Percentiles rank a stretch among this genome's conserved stretches.
Conservation (phyloP, 1,284 basidiomycete genomes). For the Malassezia caprae region DNA sequence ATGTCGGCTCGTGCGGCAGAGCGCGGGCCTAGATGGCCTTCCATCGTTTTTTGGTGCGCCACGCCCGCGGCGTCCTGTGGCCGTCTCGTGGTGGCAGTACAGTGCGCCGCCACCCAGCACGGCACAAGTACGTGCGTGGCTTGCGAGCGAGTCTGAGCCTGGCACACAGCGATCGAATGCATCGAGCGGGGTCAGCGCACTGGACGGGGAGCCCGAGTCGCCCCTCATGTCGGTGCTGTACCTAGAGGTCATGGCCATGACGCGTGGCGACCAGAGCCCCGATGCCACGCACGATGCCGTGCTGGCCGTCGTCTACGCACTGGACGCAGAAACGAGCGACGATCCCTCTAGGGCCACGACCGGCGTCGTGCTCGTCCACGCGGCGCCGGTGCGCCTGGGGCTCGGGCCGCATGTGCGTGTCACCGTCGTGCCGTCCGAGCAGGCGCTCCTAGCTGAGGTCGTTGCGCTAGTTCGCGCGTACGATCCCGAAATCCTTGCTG, state of each 20-base stretch:
- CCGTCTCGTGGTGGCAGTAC: slow-evolving; percentile 51
- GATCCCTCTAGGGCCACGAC: not conserved
- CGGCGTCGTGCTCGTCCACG: slow-evolving; percentile 29
- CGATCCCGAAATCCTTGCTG: slow-evolving; percentile 82
- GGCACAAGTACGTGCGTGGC: slow-evolving; percentile 3
- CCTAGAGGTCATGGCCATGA: slow-evolving; percentile 41
- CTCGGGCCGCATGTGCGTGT: slow-evolving; percentile 18
- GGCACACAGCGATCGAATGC: not conserved
- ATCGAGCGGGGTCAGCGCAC: not conserved
- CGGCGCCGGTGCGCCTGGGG: slow-evolving; percentile 22
- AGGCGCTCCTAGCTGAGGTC: slow-evolving; percentile 70
- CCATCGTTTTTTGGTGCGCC: slow-evolving; percentile 40
- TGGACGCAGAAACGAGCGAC: slow-evolving; percentile 52
- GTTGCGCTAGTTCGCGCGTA: slow-evolving; percentile 66
- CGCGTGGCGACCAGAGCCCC: slow-evolving; percentile 59
- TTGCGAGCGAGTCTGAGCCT: not conserved
- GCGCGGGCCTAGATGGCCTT: slow-evolving; percentile 28
- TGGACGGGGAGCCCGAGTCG: not conserved
- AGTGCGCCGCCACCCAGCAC: slow-evolving; percentile 25
- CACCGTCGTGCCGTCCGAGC: slow-evolving; percentile 59
- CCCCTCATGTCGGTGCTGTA: slow-evolving; percentile 63
- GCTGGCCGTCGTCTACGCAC: slow-evolving; percentile 61
- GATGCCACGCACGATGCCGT: slow-evolving; percentile 65
- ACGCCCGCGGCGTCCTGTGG: slow-evolving; percentile 17
- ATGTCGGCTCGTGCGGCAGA: not conserved